These are phyloP conservation scores for Penicillium crustosum DNA, from an alignment of 2,329 filamentous ascomycete species.

Conservation along the genomic window DNA sequence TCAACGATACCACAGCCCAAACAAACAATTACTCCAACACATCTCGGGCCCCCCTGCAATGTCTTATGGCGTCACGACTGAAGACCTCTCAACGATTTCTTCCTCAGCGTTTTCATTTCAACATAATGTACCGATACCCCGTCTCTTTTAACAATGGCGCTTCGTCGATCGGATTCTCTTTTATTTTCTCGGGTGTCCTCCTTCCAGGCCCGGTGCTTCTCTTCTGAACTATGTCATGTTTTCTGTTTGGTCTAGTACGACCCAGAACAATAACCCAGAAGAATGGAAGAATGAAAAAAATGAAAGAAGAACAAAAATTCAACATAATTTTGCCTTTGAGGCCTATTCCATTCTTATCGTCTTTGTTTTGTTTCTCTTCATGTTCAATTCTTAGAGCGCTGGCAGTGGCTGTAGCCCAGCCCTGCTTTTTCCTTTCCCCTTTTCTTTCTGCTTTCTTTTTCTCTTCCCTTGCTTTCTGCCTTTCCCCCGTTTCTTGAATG, in stretches of 20 bases:
- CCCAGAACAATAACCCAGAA: constrained; percentile 11
- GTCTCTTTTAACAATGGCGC: constrained; percentile 31
- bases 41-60: constrained; percentile 29
- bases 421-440: neutral
- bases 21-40: constrained; percentile 23
- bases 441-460: neutral
- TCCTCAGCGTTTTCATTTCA: constrained; percentile 42
- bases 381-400: constrained; percentile 19
- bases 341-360: constrained; percentile 3
- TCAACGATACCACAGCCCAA: constrained; percentile 36
- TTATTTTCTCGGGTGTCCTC: constrained; percentile 13
- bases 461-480: neutral
- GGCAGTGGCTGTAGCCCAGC: neutral
- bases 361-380: constrained; percentile 4
- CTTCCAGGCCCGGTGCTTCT: constrained; percentile 23
- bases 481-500: neutral
- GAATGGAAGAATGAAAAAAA: constrained; percentile 12
- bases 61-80: constrained; percentile 42
- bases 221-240: constrained; percentile 14
- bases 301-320: constrained; percentile 21
- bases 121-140: constrained; percentile 42
- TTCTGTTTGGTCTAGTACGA: constrained; percentile 12
- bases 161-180: constrained; percentile 24
- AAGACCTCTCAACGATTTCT: constrained; percentile 46
- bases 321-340: constrained; percentile 22